Conservation (phyloP, 2,329 filamentous ascomycete genomes). For the Endocalyx cinctus region DNA sequence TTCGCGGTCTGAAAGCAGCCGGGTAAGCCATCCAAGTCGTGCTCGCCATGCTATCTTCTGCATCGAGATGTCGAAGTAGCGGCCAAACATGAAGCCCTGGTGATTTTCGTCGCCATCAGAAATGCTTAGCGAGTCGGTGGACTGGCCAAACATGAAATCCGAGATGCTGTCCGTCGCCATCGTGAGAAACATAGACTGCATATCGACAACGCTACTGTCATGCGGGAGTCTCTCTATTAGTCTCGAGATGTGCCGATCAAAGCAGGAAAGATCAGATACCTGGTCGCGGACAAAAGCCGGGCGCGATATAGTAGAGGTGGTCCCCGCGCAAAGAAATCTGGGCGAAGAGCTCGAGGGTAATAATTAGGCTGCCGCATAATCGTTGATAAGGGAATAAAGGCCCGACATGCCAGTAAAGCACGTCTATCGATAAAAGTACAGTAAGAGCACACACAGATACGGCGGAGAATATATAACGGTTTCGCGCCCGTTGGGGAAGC, state of each 20-base stretch:
- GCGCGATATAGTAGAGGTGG: conserved; percentile 20
- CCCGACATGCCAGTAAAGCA: too few relatives aligned
- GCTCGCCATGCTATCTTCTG: conserved; percentile 32
- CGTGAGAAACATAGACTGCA: conserved; percentile 60
- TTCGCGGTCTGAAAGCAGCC: conserved; percentile 30
- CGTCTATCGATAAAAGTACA: too few relatives aligned
- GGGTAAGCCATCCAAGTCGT: conserved; percentile 36
- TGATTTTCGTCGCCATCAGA: conserved; percentile 31
- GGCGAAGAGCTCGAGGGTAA: background rate
- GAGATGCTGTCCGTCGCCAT: conserved; percentile 64
- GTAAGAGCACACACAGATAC: too few relatives aligned
- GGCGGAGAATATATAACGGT: too few relatives aligned
- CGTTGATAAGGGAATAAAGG: background rate
- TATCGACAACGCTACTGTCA: conserved; percentile 52
- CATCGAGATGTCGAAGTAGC: conserved; percentile 44
- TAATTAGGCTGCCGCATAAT: background rate
- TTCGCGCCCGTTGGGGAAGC: too few relatives aligned
- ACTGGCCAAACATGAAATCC: conserved; percentile 55
- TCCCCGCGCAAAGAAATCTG: conserved; percentile 6
- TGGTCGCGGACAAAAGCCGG: conserved; percentile 51
- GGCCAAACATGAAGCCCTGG: conserved; percentile 40
- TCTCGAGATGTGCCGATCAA: conserved; percentile 63
- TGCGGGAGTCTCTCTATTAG: conserved; percentile 55
- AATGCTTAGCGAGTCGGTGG: conserved; percentile 34
- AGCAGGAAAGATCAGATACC: conserved; percentile 63